A percentile compares a stretch with the other conserved stretches of the same genome.
These are phyloP conservation scores for Eudorina sp. DNA, from an alignment of 139 green algal species.

Conservation along the genomic window DNA sequence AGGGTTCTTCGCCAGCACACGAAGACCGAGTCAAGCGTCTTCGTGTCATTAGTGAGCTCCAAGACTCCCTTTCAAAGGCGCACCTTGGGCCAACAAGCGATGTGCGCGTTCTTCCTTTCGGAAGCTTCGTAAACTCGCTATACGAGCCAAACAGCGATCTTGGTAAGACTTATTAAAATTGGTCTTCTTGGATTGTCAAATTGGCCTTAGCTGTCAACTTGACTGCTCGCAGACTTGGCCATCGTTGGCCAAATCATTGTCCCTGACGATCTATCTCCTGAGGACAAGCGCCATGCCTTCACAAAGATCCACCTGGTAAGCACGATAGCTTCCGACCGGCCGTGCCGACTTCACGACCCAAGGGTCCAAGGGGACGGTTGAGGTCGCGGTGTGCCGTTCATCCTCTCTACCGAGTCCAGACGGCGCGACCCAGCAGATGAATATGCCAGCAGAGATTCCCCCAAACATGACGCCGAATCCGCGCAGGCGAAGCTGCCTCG, in stretches of 20 bases:
- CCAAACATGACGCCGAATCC: not conserved
- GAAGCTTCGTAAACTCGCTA: not conserved
- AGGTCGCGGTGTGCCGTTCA: not conserved
- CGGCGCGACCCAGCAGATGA: not conserved
- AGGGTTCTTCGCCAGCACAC: not conserved
- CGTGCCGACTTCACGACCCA: not conserved
- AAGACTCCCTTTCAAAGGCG: not conserved
- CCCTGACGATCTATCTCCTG: not conserved
- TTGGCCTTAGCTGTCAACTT: too few relatives aligned
- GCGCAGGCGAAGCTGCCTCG: not conserved
- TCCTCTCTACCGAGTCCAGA: not conserved
- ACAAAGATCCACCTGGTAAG: not conserved
- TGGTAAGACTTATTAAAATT: not conserved
- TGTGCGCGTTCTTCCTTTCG: constrained; percentile 19
- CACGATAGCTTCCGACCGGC: too few relatives aligned
- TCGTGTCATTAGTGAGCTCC: not conserved
- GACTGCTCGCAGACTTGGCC: not conserved
- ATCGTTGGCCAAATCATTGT: not conserved
- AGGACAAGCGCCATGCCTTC: not conserved
- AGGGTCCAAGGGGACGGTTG: not conserved
- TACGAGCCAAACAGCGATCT: constrained; percentile 23
- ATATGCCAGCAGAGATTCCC: not conserved
- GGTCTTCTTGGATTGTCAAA: not conserved
- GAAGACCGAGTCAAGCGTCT: not conserved
- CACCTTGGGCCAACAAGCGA: not conserved